phyloP scores from a whole-genome alignment of 2,329 filamentous ascomycete genomes.

The Arthrobotrys pseudoclavata region DNA sequence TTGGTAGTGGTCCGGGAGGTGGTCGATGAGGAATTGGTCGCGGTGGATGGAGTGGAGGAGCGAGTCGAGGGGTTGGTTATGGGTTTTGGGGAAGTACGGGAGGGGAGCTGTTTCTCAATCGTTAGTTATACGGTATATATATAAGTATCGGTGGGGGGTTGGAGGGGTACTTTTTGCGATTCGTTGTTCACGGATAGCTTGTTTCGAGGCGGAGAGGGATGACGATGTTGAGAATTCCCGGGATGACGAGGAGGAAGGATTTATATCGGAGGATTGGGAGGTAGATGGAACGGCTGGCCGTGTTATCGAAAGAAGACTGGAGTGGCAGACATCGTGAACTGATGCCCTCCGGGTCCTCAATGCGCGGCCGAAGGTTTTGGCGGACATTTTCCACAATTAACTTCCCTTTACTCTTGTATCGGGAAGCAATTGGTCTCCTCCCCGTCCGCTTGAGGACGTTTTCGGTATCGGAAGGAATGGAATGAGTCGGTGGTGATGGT shows the following conservation, averaged over 20 bases:
- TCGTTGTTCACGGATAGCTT: slow-evolving; percentile 45
- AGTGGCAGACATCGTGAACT: slow-evolving; percentile 44
- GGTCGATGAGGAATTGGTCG: slow-evolving; percentile 74
- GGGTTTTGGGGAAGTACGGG: slow-evolving; percentile 69
- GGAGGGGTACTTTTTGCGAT: slow-evolving; percentile 28
- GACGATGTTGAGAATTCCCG: slow-evolving; percentile 39
- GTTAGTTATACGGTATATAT: background rate
- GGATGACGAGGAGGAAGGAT: slow-evolving; percentile 1
- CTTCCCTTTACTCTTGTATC: background rate
- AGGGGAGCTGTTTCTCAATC: slow-evolving; percentile 56
- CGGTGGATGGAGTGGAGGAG: slow-evolving; percentile 71
- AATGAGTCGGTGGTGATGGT: background rate
- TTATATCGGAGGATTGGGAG: background rate
- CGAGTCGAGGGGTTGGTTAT: slow-evolving; percentile 71
- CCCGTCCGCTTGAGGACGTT: background rate
- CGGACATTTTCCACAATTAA: slow-evolving; percentile 22
- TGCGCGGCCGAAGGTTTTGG: slow-evolving; percentile 39
- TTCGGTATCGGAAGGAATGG: background rate
- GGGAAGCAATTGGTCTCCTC: background rate
- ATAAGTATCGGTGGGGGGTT: background rate
- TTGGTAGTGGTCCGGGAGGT: slow-evolving; percentile 72
- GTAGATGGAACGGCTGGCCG: background rate
- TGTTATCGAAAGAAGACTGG: slow-evolving; percentile 18
- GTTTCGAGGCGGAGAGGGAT: slow-evolving; percentile 39
- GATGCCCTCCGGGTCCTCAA: slow-evolving; percentile 40